phyloP scores from a whole-genome alignment of 257 asterid genomes.

The Solanum peruvianum region DNA sequence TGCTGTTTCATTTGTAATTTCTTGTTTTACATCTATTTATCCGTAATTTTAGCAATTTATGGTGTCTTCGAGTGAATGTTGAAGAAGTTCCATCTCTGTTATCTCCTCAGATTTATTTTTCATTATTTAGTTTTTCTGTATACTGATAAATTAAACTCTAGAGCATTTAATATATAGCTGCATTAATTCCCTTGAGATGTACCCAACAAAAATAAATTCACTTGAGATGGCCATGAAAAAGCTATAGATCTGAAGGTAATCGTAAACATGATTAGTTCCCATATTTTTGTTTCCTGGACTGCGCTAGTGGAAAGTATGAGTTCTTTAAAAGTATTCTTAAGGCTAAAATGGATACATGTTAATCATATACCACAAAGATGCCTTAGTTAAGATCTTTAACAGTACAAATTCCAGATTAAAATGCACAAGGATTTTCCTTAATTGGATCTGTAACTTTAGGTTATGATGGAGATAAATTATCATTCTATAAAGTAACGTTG shows the following conservation, averaged over 20 bases:
- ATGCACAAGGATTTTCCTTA: neutral
- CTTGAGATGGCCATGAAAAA: neutral
- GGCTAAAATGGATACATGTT: neutral
- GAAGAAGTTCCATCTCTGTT: neutral
- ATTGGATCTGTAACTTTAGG: neutral
- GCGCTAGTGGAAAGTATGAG: neutral
- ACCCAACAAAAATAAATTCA: neutral
- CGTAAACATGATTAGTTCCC: neutral
- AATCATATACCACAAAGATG: neutral
- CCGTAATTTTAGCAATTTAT: neutral
- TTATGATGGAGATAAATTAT: neutral
- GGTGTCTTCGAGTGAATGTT: neutral
- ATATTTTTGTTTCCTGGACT: neutral
- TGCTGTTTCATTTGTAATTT: neutral
- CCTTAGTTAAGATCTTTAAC: neutral
- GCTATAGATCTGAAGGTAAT: neutral
- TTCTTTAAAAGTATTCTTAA: neutral
- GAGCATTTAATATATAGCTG: neutral
- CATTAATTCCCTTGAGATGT: neutral
- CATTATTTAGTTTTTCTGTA: neutral
- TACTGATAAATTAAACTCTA: neutral
- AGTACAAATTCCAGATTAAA: neutral
- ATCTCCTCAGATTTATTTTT: neutral
- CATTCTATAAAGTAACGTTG: neutral
- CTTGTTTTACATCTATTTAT: neutral